Evolutionary conservation across 2,329 filamentous ascomycete genomes (phyloP), one percentile per base, ranked within the genome.

Genomic region (Anisogramma anomala): DNA sequence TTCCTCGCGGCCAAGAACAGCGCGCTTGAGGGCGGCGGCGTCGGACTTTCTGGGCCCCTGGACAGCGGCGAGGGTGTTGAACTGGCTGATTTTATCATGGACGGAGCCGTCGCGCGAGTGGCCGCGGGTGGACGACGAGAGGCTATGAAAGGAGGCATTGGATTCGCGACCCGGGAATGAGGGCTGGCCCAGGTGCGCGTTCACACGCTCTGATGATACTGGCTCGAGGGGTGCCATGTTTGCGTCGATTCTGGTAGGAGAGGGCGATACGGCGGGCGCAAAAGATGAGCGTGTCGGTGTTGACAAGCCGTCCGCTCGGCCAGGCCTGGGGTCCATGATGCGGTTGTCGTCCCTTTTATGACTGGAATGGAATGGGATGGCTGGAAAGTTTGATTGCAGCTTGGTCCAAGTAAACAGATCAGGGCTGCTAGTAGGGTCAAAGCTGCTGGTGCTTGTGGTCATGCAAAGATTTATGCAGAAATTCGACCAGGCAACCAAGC

Each of bases 1-100:
- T 60, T 82, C 79, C 55, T 87, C 82, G 32, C 79, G 70, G 11
- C 77, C 79, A 35, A 82, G 55, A 67, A 79, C 74, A 47, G 77
- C 77, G 35, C 77, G 71, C 57, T 77, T 79, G 13, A 82, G 62
- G 22, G 77, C 77, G 23, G 77, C 76, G 50, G 81, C 77, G 51
- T 74, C 77, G 35, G 68, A 75, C 59, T 74, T 79, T 52, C 76
- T 71, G 52, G 75, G 77, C 25, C 71, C 71, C 58, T 72, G 67
- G 49, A 68, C 62, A 11, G 44, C 36, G 43, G 79, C 72, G 26
- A 85, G 67, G 43, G 68, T 73, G 63, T 85, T 83, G 60, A 85
- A 84, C 58, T 83, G 81, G 54, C 74, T 77, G 48, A 84, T 80
- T 54, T 78, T 76, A 46, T 80, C 74, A 51, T 77, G 68, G 5